phyloP scores from a whole-genome alignment of 208 protist species.

The Leishmania turanica region DNA sequence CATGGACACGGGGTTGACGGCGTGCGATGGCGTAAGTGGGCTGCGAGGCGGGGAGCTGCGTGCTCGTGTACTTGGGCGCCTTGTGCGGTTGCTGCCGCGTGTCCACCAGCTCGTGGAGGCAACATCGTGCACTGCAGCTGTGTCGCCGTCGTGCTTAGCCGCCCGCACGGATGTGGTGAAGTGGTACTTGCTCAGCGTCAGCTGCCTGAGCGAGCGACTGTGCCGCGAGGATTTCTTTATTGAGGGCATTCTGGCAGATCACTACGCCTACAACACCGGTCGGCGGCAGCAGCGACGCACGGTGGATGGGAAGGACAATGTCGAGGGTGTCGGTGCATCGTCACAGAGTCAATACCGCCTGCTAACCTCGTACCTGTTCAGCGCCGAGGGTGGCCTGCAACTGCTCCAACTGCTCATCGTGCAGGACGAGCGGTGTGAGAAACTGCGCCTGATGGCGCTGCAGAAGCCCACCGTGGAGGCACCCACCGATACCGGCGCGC shows the following conservation, averaged over 20 bases:
- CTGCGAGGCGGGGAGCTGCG: constrained; percentile 20
- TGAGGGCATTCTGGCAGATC: constrained; percentile 44
- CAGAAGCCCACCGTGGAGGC: constrained; percentile 27
- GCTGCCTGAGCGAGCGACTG: constrained; percentile 40
- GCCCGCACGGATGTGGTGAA: constrained; percentile 18
- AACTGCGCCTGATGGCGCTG: constrained; percentile 21
- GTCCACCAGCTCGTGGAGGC: constrained; percentile 11
- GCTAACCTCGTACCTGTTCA: constrained; percentile 69
- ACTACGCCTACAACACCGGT: constrained; percentile 35
- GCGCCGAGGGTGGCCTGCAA: constrained; percentile 54
- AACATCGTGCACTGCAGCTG: neutral
- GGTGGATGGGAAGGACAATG: neutral
- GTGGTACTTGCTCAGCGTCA: constrained; percentile 44
- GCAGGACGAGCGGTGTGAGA: constrained; percentile 21
- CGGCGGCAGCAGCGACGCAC: neutral
- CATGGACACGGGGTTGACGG: constrained; percentile 3
- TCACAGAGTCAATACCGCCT: constrained; percentile 30
- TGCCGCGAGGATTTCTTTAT: constrained; percentile 42
- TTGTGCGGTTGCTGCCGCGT: constrained; percentile 41
- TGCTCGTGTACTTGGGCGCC: constrained; percentile 32
- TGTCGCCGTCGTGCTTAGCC: constrained; percentile 1
- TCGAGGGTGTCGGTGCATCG: neutral
- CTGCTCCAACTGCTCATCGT: constrained; percentile 49
- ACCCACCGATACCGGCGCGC: neutral
- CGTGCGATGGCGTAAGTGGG: constrained; percentile 15